A percentile compares a stretch with the other conserved stretches of the same genome.
Evolutionary conservation across 1,139 yeast genomes (phyloP).

Genomic region (Oligophagozyma castellii): DNA sequence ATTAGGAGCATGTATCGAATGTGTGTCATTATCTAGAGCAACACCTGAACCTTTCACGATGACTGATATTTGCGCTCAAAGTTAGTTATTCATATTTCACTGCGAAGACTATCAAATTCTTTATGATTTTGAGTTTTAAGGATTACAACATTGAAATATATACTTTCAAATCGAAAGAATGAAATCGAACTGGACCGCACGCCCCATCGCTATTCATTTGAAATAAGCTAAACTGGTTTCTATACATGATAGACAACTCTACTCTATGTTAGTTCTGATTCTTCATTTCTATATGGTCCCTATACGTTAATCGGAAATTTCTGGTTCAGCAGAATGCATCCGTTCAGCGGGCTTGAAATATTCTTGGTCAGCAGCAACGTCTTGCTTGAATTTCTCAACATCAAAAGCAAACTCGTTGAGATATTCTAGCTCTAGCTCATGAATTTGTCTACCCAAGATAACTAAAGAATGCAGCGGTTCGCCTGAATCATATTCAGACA

Average conservation of each 20-base stretch:
- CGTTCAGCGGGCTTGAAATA: conserved; percentile 44
- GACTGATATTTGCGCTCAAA: background rate
- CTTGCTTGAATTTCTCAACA: conserved; percentile 41
- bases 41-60: too few relatives aligned
- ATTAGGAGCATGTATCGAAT: conserved; percentile 65
- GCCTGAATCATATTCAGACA: conserved; percentile 77
- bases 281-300: background rate
- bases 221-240: too few relatives aligned
- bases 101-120: too few relatives aligned
- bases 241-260: too few relatives aligned
- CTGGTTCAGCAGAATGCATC: conserved; percentile 26
- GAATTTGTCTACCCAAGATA: conserved; percentile 86
- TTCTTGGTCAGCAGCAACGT: conserved; percentile 60
- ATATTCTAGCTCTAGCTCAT: conserved; percentile 82
- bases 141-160: too few relatives aligned
- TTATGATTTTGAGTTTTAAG: too few relatives aligned
- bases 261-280: too few relatives aligned
- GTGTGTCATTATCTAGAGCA: conserved; percentile 35
- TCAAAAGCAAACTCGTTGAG: conserved; percentile 64
- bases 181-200: too few relatives aligned
- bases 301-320: background rate
- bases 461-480: conserved; percentile 88
- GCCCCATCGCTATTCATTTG: too few relatives aligned
- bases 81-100: background rate
- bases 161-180: too few relatives aligned